phyloP scores from a whole-genome alignment of 371 early-diverging fungal species.

The Enterocytospora artemiae region DNA sequence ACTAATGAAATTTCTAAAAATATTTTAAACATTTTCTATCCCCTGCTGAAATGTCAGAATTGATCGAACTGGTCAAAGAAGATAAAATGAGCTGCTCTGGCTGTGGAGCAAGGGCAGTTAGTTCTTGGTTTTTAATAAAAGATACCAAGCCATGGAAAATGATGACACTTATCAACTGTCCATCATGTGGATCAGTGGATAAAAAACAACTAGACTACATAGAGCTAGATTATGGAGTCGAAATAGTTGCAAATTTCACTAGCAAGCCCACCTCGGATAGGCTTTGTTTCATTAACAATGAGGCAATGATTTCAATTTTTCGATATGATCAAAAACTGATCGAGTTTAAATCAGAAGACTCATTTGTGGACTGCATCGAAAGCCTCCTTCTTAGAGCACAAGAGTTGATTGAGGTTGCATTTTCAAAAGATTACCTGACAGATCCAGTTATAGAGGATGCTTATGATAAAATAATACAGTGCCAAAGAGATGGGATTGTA shows the following conservation, averaged over 20 bases:
- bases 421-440: background rate
- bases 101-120: background rate
- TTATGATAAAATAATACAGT: constrained; percentile 7
- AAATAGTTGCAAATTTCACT: background rate
- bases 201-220: background rate
- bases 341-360: constrained; percentile 6
- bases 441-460: background rate
- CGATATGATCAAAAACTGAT: constrained; percentile 1
- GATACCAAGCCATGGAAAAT: constrained; percentile 15
- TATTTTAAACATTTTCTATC: background rate
- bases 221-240: constrained; percentile 17
- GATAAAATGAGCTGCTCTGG: background rate
- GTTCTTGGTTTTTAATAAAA: background rate
- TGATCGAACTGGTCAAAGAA: background rate
- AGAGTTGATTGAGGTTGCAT: constrained; percentile 4
- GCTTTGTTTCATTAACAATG: constrained; percentile 19
- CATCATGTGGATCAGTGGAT: background rate
- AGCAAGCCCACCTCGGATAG: background rate
- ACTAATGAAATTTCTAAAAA: background rate
- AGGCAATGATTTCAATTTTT: background rate
- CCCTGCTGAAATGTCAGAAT: background rate
- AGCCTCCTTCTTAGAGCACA: background rate
- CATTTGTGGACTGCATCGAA: constrained; percentile 6
- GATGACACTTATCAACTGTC: background rate
- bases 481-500: constrained; percentile 11